Percentiles rank a stretch among this genome's conserved stretches.
These are phyloP conservation scores for Fulvia fulva DNA, from an alignment of 2,329 filamentous ascomycete genomes.

Conservation along the genomic window DNA sequence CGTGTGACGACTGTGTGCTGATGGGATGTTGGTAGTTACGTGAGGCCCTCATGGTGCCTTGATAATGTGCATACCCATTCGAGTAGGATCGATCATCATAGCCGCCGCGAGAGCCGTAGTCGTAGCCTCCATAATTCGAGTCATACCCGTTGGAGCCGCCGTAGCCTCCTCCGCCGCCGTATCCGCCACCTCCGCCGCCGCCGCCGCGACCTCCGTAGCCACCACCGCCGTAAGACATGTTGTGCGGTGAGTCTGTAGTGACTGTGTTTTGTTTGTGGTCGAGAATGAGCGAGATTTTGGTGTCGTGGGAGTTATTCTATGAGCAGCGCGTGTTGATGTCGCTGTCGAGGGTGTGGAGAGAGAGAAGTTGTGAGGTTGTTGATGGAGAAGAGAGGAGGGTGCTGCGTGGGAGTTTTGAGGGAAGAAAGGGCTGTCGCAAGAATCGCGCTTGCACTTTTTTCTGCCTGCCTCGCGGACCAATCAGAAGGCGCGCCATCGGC, in stretches of 20 bases:
- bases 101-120: conserved; percentile 44
- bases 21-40: conserved; percentile 16
- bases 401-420: neutral
- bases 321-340: neutral
- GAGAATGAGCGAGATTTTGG: conserved; percentile 1
- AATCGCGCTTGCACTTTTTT: no score
- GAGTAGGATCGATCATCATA: conserved; percentile 36
- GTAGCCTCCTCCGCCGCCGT: conserved; percentile 37
- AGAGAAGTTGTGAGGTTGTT: neutral
- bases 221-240: conserved; percentile 66
- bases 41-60: conserved; percentile 36
- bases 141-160: conserved; percentile 48
- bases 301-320: neutral
- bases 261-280: conserved; percentile 11
- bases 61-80: conserved; percentile 44
- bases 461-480: neutral
- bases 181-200: conserved; percentile 46
- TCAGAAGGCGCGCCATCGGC: neutral
- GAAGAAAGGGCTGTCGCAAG: neutral
- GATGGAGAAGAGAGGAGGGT: neutral
- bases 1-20: conserved; percentile 4
- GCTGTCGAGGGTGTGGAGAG: neutral
- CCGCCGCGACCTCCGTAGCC: conserved; percentile 46
- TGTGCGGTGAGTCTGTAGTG: conserved; percentile 29
- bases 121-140: conserved; percentile 34